Evolutionary conservation across 305 asterid genomes (phyloP).

Genomic region (Nicotiana rustica): DNA sequence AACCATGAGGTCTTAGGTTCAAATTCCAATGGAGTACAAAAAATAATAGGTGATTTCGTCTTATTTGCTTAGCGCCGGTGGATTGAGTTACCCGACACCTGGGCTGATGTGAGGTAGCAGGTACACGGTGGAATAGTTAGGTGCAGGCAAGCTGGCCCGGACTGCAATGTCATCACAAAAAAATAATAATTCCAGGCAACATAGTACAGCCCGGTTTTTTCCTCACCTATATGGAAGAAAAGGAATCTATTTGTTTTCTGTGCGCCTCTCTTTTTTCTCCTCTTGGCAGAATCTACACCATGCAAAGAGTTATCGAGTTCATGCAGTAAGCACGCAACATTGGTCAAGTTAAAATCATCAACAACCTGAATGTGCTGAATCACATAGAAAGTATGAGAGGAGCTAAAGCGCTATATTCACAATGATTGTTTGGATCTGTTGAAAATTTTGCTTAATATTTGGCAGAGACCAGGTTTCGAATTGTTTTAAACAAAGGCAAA

Average conservation of each 20-base stretch:
- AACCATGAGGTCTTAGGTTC: too few species aligned
- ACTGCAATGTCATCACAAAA: too few species aligned
- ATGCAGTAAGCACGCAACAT: slow-evolving; percentile 1
- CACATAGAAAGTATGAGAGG: too few species aligned
- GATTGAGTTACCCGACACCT: too few species aligned
- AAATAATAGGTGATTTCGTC: too few species aligned
- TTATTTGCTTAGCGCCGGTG: too few species aligned
- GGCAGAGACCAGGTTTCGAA: slow-evolving; percentile 21
- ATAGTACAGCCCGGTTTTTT: neutral
- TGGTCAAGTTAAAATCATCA: neutral
- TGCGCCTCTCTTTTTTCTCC: neutral
- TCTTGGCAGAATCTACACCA: slow-evolving; percentile 26
- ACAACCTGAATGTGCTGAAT: too few species aligned
- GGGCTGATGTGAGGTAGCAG: too few species aligned
- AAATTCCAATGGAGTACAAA: too few species aligned
- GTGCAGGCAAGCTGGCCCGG: too few species aligned
- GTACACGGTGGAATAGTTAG: too few species aligned
- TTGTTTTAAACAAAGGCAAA: neutral
- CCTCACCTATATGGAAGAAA: slow-evolving; percentile 6
- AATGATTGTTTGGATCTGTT: slow-evolving; percentile 14
- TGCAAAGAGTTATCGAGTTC: neutral
- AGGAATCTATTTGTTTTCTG: neutral
- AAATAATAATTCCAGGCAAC: neutral
- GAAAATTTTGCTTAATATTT: neutral
- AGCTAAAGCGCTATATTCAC: too few species aligned